phyloP scores from a whole-genome alignment of 768 basidiomycete genomes.

The Chalciporus piperatus region DNA sequence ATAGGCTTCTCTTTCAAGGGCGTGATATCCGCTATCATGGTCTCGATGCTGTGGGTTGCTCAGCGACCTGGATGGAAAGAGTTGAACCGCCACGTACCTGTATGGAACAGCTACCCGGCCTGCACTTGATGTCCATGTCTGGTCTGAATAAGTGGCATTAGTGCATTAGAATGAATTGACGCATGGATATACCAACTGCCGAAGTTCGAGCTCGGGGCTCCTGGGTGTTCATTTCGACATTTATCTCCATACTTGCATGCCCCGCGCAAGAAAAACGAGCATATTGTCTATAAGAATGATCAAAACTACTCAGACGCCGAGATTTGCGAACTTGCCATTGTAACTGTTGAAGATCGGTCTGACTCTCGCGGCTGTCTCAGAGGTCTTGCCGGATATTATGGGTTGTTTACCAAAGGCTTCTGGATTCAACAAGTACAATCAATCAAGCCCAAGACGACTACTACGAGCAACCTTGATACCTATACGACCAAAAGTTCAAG shows the following conservation, averaged over 20 bases:
- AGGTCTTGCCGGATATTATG: neutral
- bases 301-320: neutral
- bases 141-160: conserved; percentile 29
- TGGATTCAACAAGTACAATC: conserved; percentile 19
- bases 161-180: conserved; percentile 8
- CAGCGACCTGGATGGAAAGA: neutral
- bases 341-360: neutral
- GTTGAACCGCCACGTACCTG: conserved; percentile 29
- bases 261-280: conserved; percentile 62
- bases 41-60: conserved; percentile 47
- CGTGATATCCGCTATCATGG: conserved; percentile 62
- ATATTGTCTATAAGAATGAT: conserved; percentile 44
- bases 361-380: neutral
- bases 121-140: conserved; percentile 39
- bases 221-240: conserved; percentile 68
- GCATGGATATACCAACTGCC: conserved; percentile 44
- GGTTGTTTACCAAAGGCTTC: conserved; percentile 12
- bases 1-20: conserved; percentile 60
- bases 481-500: no score
- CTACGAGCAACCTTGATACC: no score
- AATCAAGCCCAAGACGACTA: neutral
- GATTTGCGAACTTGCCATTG: conserved; percentile 14
- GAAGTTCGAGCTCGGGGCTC: conserved; percentile 38
- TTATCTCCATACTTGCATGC: conserved; percentile 61
- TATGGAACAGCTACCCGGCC: conserved; percentile 34